Evolutionary conservation across 208 protist species (phyloP).

Genomic region (Leishmania tropica): DNA sequence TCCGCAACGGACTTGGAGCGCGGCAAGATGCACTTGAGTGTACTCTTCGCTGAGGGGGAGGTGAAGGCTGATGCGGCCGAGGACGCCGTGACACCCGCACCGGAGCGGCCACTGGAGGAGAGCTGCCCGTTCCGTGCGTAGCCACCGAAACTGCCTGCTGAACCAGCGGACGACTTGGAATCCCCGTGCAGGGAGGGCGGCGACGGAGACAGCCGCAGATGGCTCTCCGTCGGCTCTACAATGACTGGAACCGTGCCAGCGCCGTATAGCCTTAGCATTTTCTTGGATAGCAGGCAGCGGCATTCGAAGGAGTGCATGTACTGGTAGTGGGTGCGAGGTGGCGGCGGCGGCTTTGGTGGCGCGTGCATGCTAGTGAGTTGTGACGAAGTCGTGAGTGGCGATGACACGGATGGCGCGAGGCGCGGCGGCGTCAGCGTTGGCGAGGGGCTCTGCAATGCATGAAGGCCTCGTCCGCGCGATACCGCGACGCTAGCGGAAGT

Average conservation of each 20-base stretch:
- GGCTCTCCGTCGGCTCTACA: slow-evolving; percentile 77
- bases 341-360: slow-evolving; percentile 7
- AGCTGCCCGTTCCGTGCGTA: neutral
- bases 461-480: neutral
- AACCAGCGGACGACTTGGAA: neutral
- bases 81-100: neutral
- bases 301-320: slow-evolving; percentile 50
- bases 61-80: neutral
- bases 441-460: neutral
- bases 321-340: slow-evolving; percentile 45
- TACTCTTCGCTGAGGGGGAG: slow-evolving; percentile 25
- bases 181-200: neutral
- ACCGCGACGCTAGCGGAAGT: neutral
- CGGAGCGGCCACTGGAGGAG: neutral
- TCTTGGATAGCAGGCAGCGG: slow-evolving; percentile 38
- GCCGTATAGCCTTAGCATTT: slow-evolving; percentile 47
- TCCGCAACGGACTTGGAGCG: slow-evolving; percentile 80
- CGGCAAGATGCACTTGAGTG: slow-evolving; percentile 63
- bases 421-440: neutral
- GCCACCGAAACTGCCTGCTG: neutral
- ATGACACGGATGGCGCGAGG: neutral
- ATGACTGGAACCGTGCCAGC: slow-evolving; percentile 86
- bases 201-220: slow-evolving; percentile 8
- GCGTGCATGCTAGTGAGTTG: neutral
- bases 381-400: neutral